Evolutionary conservation across 176 grass and related monocot genomes (phyloP).

Genomic region (Zea luxurians): DNA sequence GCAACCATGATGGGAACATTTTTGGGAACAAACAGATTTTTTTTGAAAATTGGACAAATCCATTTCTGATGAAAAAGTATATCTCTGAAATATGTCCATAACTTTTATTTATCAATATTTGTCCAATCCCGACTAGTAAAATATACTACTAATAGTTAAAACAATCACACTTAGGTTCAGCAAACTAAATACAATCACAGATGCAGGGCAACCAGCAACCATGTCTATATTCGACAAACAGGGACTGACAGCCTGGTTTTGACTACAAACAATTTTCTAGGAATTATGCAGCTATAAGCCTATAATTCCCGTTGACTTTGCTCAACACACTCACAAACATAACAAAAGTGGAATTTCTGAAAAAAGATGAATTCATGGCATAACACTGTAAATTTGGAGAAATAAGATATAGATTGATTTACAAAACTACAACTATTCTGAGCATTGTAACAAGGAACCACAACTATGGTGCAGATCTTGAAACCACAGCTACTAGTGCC

Average conservation of each 20-base stretch:
- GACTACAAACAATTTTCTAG: neutral
- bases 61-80: neutral
- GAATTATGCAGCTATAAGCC: neutral
- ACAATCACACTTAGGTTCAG: neutral
- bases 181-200: no score
- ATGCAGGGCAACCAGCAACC: constrained; percentile 1
- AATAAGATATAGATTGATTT: neutral
- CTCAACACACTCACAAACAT: neutral
- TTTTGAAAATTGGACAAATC: neutral
- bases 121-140: neutral
- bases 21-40: neutral
- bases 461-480: neutral
- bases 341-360: constrained; percentile 3
- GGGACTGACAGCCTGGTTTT: neutral
- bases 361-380: neutral
- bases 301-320: neutral
- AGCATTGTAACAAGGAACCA: neutral
- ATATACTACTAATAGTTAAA: neutral
- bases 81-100: neutral
- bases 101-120: neutral
- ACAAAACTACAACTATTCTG: neutral
- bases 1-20: neutral
- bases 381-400: neutral
- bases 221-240: neutral
- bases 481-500: neutral